Evolutionary conservation across 371 early-diverging fungal species (phyloP).

Genomic region (Mortierella sp.): DNA sequence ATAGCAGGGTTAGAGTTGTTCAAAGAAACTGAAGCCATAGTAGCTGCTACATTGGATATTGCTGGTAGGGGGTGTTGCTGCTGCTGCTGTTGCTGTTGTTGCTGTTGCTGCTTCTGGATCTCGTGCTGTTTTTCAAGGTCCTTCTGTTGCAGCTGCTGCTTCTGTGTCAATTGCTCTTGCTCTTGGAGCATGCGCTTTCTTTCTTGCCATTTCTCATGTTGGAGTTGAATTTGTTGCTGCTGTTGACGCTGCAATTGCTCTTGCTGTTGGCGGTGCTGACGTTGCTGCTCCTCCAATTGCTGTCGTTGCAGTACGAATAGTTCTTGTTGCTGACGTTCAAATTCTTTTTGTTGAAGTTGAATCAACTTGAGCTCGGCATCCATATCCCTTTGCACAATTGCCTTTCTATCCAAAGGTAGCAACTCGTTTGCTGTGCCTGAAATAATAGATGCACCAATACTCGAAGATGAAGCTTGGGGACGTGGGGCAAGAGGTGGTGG

Average conservation of each 20-base stretch:
- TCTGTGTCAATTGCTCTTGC: slow-evolving; percentile 34
- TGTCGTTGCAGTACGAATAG: slow-evolving; percentile 22
- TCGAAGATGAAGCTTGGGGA: neutral
- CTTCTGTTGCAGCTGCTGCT: slow-evolving; percentile 22
- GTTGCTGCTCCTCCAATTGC: slow-evolving; percentile 50
- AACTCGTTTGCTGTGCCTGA: neutral
- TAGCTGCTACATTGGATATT: slow-evolving; percentile 9
- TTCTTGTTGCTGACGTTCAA: slow-evolving; percentile 43
- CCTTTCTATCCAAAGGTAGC: slow-evolving; percentile 18
- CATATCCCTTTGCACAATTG: slow-evolving; percentile 29
- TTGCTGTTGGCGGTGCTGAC: slow-evolving; percentile 44
- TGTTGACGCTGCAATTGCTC: slow-evolving; percentile 54
- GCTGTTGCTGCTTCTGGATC: slow-evolving; percentile 26
- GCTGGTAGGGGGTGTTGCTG: slow-evolving; percentile 4
- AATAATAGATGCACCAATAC: neutral
- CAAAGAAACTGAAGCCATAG: slow-evolving; percentile 20
- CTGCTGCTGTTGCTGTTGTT: slow-evolving; percentile 31
- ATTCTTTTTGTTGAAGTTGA: slow-evolving; percentile 41
- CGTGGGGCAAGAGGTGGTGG: slow-evolving; percentile 19
- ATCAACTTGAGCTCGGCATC: slow-evolving; percentile 51
- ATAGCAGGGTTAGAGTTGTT: neutral
- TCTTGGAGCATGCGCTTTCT: slow-evolving; percentile 37
- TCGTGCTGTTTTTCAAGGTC: slow-evolving; percentile 43
- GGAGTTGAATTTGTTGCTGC: slow-evolving; percentile 45
- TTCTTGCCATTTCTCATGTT: slow-evolving; percentile 57